A percentile compares a stretch with the other conserved stretches of the same genome.
Evolutionary conservation across 2,329 filamentous ascomycete genomes (phyloP).

Genomic region (Neopestalotiopsis rosae): DNA sequence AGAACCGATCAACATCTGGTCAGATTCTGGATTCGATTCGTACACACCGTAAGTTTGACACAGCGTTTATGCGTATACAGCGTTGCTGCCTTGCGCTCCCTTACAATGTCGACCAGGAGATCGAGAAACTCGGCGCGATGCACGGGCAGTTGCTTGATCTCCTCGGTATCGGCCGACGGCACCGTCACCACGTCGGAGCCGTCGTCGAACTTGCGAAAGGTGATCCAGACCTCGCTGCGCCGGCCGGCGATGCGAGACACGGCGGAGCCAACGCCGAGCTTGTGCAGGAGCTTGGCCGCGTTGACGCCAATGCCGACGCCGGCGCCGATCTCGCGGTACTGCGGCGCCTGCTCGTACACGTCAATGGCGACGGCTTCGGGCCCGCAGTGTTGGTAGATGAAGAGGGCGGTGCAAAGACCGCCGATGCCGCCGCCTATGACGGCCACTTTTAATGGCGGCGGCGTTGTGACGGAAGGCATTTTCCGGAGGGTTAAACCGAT

Average conservation of each 20-base stretch:
- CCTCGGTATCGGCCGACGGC: constrained; percentile 29
- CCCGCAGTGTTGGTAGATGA: constrained; percentile 38
- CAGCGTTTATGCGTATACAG: constrained; percentile 34
- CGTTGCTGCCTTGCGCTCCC: constrained; percentile 26
- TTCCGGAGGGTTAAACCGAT: background rate
- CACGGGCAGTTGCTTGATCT: constrained; percentile 24
- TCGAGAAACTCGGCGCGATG: constrained; percentile 33
- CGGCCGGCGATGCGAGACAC: constrained; percentile 35
- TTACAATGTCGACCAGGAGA: constrained; percentile 28
- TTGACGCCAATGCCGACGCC: constrained; percentile 42
- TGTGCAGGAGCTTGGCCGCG: constrained; percentile 37
- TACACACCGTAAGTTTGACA: constrained; percentile 21
- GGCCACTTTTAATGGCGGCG: constrained; percentile 30
- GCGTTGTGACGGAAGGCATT: background rate
- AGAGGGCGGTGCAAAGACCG: constrained; percentile 41
- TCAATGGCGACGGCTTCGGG: constrained; percentile 29
- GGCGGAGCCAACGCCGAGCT: constrained; percentile 37
- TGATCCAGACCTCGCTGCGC: constrained; percentile 37
- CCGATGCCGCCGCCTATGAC: constrained; percentile 46
- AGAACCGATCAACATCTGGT: background rate
- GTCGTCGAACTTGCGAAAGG: constrained; percentile 40
- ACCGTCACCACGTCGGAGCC: constrained; percentile 38
- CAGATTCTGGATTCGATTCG: background rate
- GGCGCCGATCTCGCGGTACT: constrained; percentile 41
- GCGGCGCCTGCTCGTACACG: constrained; percentile 40